Conservation (phyloP, 2,329 filamentous ascomycete genomes). For the Leptographium lundbergii region DNA sequence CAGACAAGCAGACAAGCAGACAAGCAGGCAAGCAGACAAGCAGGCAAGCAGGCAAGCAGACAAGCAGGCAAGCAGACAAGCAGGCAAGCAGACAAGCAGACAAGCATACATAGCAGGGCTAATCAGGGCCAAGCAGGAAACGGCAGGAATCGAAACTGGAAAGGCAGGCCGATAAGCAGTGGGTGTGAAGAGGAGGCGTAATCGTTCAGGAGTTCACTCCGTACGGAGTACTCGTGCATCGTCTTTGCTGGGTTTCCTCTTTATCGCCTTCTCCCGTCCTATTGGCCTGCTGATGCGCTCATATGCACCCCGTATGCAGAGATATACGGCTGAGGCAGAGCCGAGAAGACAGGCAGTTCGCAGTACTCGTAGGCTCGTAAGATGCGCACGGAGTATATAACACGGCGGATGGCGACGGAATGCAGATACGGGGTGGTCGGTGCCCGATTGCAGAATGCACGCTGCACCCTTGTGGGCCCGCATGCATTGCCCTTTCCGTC, state of each 20-base stretch:
- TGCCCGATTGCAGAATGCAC: slow-evolving; percentile 4
- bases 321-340: no score
- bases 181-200: background rate
- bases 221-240: no score
- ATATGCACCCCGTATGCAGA: no score
- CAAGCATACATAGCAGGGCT: no score
- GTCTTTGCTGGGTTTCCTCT: no score
- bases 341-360: no score
- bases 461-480: background rate
- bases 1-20: no score
- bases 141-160: background rate
- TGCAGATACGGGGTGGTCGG: background rate
- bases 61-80: background rate
- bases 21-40: background rate
- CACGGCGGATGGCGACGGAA: background rate
- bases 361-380: background rate
- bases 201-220: no score
- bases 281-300: no score
- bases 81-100: no score
- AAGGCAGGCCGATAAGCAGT: background rate
- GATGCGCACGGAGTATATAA: background rate
- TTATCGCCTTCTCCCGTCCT: no score
- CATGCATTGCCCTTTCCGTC: background rate
- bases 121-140: background rate
- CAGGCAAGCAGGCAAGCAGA: background rate